phyloP scores from a whole-genome alignment of 139 green algal species.

The Cymbomonas tetramitiformis region DNA sequence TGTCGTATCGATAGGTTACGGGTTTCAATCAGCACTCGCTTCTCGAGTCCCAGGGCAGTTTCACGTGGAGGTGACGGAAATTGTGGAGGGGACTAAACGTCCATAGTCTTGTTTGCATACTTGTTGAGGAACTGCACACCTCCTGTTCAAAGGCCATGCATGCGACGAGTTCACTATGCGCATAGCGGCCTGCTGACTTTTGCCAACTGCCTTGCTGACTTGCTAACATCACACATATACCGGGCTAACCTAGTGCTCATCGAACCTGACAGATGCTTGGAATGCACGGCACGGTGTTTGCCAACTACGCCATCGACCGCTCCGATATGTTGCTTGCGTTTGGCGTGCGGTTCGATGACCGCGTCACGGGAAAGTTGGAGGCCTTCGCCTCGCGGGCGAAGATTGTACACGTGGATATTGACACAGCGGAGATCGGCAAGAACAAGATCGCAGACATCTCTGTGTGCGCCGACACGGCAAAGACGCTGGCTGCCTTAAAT shows the following conservation, averaged over 20 bases:
- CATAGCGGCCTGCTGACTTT: no score
- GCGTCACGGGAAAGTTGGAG: constrained; percentile 94
- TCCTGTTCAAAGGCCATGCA: no score
- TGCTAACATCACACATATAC: constrained; percentile 10
- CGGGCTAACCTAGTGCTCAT: constrained; percentile 36
- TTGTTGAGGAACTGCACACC: no score
- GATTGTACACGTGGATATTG: constrained; percentile 97
- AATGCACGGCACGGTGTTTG: constrained; percentile 94
- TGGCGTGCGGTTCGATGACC: constrained; percentile 97
- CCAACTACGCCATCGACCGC: constrained; percentile 89
- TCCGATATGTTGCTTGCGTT: constrained; percentile 86
- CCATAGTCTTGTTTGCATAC: no score
- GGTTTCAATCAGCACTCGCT: no score
- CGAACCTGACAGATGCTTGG: no score
- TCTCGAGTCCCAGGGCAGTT: no score
- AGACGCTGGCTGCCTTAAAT: constrained; percentile 37
- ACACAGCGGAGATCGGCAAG: constrained; percentile 96
- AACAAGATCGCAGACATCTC: constrained; percentile 91
- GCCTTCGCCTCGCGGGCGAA: constrained; percentile 68
- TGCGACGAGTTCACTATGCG: constrained; percentile 5
- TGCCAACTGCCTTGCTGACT: background rate
- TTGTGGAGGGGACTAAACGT: no score
- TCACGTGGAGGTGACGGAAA: no score
- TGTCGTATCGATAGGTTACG: no score
- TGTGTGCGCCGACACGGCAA: constrained; percentile 61